Conservation (phyloP, 345 rosid species). For the Syzygium aqueum region DNA sequence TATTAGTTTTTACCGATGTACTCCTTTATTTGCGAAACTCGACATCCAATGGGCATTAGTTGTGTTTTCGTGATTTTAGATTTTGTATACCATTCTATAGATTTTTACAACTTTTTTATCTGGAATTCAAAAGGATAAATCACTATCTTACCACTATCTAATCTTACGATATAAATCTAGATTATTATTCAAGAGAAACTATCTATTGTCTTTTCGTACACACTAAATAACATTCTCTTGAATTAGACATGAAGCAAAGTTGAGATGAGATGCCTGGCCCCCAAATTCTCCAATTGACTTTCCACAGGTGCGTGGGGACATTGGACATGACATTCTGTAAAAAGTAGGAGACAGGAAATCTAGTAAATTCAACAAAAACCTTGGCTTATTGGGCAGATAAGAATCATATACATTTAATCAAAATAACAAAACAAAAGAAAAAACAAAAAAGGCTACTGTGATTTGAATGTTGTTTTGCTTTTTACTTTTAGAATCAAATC, state of each 20-base stretch:
- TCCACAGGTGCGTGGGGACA: neutral
- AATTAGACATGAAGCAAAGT: neutral
- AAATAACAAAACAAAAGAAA: neutral
- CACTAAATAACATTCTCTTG: neutral
- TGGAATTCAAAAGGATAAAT: neutral
- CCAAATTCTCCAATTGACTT: neutral
- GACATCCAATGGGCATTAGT: neutral
- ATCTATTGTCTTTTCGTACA: neutral
- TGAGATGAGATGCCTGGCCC: neutral
- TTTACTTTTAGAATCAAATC: neutral
- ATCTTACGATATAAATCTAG: neutral
- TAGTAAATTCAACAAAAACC: neutral
- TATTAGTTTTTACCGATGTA: neutral
- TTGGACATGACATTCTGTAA: neutral
- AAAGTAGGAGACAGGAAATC: neutral
- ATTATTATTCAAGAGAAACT: neutral
- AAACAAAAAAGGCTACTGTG: neutral
- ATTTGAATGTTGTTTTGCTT: neutral
- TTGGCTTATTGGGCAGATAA: neutral
- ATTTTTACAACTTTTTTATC: neutral
- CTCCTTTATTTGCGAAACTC: neutral
- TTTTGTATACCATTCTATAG: accelerated
- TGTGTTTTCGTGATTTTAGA: neutral
- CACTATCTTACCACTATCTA: accelerated
- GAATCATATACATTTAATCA: neutral